phyloP scores from a whole-genome alignment of 352 stramenopile genomes.

The Blastocystis sp. region DNA sequence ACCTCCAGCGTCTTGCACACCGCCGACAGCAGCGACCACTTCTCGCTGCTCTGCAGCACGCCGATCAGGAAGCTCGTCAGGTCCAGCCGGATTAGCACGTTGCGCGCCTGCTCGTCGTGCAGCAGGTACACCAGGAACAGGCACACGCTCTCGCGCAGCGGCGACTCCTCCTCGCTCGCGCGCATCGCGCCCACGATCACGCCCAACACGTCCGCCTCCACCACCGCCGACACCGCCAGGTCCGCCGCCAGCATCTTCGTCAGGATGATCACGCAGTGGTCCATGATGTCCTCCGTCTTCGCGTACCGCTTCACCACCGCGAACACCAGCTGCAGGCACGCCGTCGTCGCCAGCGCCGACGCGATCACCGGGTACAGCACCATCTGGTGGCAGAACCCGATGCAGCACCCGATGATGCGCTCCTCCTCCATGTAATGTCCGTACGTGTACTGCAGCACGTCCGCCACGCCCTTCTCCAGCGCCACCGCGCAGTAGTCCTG shows the following conservation, averaged over 20 bases:
- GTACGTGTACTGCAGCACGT: constrained; percentile 16
- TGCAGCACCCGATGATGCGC: constrained; percentile 32
- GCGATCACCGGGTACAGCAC: constrained; percentile 25
- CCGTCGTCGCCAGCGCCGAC: constrained; percentile 34
- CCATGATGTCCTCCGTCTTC: constrained; percentile 32
- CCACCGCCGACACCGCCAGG: not conserved
- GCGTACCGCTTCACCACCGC: constrained; percentile 9
- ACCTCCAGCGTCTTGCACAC: constrained; percentile 47
- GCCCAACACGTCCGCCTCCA: constrained; percentile 37
- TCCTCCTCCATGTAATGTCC: constrained; percentile 31
- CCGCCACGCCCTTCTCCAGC: constrained; percentile 39
- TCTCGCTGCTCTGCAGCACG: constrained; percentile 41
- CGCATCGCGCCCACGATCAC: constrained; percentile 50
- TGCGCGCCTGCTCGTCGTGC: constrained; percentile 27
- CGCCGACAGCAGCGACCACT: constrained; percentile 51
- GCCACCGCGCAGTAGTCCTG: constrained; percentile 19
- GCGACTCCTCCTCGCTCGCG: constrained; percentile 2
- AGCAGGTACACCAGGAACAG: constrained; percentile 59
- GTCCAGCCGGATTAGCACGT: constrained; percentile 29
- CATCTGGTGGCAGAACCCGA: constrained; percentile 63
- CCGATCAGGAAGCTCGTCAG: constrained; percentile 60
- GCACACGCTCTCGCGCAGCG: constrained; percentile 32
- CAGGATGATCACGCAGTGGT: constrained; percentile 56
- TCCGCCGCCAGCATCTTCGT: constrained; percentile 48
- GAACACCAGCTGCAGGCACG: constrained; percentile 28